These are phyloP conservation scores for Parathielavia appendiculata DNA, from an alignment of 495 filamentous ascomycete species.

Conservation along the genomic window DNA sequence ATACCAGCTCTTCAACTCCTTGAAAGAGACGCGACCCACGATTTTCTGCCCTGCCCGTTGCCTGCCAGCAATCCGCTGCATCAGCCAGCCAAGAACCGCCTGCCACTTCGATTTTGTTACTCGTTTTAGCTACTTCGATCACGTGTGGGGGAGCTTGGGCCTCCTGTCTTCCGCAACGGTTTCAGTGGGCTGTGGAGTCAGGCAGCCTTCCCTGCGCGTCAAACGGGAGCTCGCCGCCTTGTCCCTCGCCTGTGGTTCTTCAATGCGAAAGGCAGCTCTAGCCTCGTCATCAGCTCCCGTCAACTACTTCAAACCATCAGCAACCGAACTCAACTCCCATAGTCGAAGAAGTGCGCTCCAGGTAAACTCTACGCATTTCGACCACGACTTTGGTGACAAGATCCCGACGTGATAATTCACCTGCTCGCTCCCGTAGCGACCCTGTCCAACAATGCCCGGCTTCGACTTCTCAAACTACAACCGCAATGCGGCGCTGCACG, in stretches of 20 bases:
- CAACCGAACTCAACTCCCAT: slow-evolving; percentile 6
- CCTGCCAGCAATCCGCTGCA: no score
- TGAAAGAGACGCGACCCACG: slow-evolving; percentile 25
- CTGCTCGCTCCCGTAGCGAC: slow-evolving; percentile 2
- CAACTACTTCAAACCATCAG: slow-evolving; percentile 17
- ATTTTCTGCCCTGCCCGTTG: slow-evolving; percentile 22
- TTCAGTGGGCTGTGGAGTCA: slow-evolving; percentile 19
- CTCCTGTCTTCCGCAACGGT: not conserved
- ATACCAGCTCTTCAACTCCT: slow-evolving; percentile 3
- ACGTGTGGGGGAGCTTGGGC: slow-evolving; percentile 35
- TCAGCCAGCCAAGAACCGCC: not conserved
- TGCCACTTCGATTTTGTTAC: slow-evolving; percentile 15
- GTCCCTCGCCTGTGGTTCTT: slow-evolving; percentile 14
- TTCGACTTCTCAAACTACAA: slow-evolving; percentile 99
- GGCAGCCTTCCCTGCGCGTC: slow-evolving; percentile 23
- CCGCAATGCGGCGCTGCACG: slow-evolving; percentile 92
- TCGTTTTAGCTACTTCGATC: slow-evolving; percentile 15
- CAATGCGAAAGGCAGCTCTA: slow-evolving; percentile 34
- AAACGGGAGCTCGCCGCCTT: slow-evolving; percentile 10
- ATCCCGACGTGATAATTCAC: not conserved
- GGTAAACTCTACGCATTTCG: not conserved
- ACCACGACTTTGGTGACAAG: not conserved
- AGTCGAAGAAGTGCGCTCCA: slow-evolving; percentile 7
- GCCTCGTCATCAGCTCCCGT: slow-evolving; percentile 39
- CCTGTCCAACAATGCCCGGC: slow-evolving; percentile 69